Percentiles rank a stretch among this genome's conserved stretches.
Evolutionary conservation across 345 rosid genomes (phyloP).

Genomic region (Linum lewisii): DNA sequence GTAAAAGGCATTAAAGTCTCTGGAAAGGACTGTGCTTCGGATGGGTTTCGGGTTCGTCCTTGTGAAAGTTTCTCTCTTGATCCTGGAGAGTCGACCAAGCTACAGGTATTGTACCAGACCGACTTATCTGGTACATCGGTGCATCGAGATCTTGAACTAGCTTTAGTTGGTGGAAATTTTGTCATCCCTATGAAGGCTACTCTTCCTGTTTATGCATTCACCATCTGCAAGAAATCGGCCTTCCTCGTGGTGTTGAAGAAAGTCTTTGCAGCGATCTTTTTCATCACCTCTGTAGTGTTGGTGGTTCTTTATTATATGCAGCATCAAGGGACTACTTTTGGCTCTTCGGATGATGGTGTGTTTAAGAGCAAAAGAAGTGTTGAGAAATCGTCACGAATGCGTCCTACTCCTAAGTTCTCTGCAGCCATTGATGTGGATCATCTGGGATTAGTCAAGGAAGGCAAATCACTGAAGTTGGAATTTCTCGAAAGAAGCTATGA

Average conservation of each 20-base stretch:
- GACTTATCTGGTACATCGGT: slow-evolving; percentile 41
- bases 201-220: slow-evolving; percentile 42
- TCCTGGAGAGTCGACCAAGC: slow-evolving; percentile 57
- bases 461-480: slow-evolving; percentile 16
- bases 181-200: slow-evolving; percentile 66
- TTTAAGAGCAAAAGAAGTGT: slow-evolving; percentile 21
- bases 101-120: slow-evolving; percentile 43
- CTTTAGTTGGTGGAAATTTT: slow-evolving; percentile 46
- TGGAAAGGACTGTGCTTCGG: slow-evolving; percentile 39
- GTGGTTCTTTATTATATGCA: slow-evolving; percentile 36
- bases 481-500: slow-evolving; percentile 16
- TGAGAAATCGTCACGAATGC: slow-evolving; percentile 34
- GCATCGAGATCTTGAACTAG: slow-evolving; percentile 43
- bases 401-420: slow-evolving; percentile 17
- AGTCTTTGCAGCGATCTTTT: slow-evolving; percentile 27
- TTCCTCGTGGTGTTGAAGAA: slow-evolving; percentile 57
- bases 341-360: slow-evolving; percentile 29
- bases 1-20: slow-evolving; percentile 48
- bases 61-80: slow-evolving; percentile 44
- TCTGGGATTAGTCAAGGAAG: slow-evolving; percentile 34
- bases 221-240: slow-evolving; percentile 48
- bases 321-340: slow-evolving; percentile 25
- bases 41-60: slow-evolving; percentile 47
- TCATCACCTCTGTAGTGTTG: slow-evolving; percentile 35
- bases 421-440: slow-evolving; percentile 33